Base-by-base conservation (phyloP, 805 yeast species). In the Sungouiozyma intestinalis region DNA sequence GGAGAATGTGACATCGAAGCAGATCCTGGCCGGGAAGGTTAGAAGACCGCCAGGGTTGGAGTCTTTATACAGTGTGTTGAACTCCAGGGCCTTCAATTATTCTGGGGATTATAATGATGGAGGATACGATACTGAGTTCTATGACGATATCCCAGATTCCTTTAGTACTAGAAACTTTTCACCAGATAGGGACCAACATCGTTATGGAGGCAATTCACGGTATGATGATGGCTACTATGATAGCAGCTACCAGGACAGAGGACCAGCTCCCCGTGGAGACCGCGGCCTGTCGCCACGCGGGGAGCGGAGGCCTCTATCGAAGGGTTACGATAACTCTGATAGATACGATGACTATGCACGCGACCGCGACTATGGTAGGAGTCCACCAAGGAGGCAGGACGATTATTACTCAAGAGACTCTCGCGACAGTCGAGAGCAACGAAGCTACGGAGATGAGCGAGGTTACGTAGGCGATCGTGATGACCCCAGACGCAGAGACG, bases 1-100 rank as follows among this genome's bases (percentile, higher is more conserved):
- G 32, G 74, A 72, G 51, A 77, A 74, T 50, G 82, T 94, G 60
- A 87, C 92, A 47, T 94, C 97, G 14, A 77, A 85, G 62, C 71
- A 72, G 55, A 84, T 92, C 53, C 70, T 92, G 40, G 66, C 81
- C 9, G 98, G 98, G 27, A 74, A 79, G 48, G 87, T 90, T 13
- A 88, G 84, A 35, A 76, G 95, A 2, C 97, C 97, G 2, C 84
- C 95, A 18, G 88, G 83, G 9, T 81, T 87, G 51, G 97, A 86
- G 48, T 72, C 92, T 2, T 71, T 92, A 48, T 79, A 86, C 76
- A 72, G 92, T 51, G 81, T 92, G 13, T 71, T 92, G 47, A 88
- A 86, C 48, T 77, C 92, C 18, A 74, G 87, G 50, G 95, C 86
- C 0, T 92, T 92, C 71, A 73, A 73, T 47, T 71, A 70, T 16